These are phyloP conservation scores for Neurospora sp. DNA, from an alignment of 495 filamentous ascomycete species.

Conservation along the genomic window DNA sequence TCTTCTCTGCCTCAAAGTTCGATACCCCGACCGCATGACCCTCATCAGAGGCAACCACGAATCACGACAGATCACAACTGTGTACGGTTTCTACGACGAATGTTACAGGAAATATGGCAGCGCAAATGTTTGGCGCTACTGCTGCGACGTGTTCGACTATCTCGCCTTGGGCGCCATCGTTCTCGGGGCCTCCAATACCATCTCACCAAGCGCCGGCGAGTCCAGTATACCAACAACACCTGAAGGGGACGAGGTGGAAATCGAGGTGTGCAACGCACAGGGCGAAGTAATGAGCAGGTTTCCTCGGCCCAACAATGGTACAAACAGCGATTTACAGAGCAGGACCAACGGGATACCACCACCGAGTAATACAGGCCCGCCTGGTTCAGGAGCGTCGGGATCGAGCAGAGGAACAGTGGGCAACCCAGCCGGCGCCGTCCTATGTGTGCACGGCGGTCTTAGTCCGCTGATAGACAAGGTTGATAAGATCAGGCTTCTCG, in stretches of 20 bases:
- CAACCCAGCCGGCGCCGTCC: slow-evolving; percentile 67
- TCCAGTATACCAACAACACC: slow-evolving; percentile 27
- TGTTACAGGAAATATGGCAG: slow-evolving; percentile 95
- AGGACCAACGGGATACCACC: slow-evolving; percentile 32
- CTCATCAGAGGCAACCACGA: slow-evolving; percentile 96
- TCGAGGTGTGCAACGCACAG: slow-evolving; percentile 70
- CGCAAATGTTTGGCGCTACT: slow-evolving; percentile 97
- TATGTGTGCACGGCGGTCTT: slow-evolving; percentile 92
- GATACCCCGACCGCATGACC: slow-evolving; percentile 95
- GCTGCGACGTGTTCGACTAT: slow-evolving; percentile 98
- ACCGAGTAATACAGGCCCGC: slow-evolving; percentile 51
- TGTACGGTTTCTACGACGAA: slow-evolving; percentile 99
- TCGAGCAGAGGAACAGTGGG: slow-evolving; percentile 52
- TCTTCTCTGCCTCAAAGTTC: slow-evolving; percentile 90
- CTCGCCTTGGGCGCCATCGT: slow-evolving; percentile 91
- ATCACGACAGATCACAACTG: slow-evolving; percentile 92
- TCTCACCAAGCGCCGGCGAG: slow-evolving; percentile 40
- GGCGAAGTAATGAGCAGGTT: slow-evolving; percentile 70
- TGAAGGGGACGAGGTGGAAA: slow-evolving; percentile 67
- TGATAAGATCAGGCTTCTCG: slow-evolving; percentile 90
- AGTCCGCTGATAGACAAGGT: slow-evolving; percentile 86
- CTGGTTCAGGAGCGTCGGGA: slow-evolving; percentile 68
- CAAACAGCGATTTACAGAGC: slow-evolving; percentile 13
- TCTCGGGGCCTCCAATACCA: slow-evolving; percentile 70
- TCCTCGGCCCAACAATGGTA: slow-evolving; percentile 34